phyloP scores from a whole-genome alignment of 2,329 filamentous ascomycete genomes.

The Metarhizium humberi region DNA sequence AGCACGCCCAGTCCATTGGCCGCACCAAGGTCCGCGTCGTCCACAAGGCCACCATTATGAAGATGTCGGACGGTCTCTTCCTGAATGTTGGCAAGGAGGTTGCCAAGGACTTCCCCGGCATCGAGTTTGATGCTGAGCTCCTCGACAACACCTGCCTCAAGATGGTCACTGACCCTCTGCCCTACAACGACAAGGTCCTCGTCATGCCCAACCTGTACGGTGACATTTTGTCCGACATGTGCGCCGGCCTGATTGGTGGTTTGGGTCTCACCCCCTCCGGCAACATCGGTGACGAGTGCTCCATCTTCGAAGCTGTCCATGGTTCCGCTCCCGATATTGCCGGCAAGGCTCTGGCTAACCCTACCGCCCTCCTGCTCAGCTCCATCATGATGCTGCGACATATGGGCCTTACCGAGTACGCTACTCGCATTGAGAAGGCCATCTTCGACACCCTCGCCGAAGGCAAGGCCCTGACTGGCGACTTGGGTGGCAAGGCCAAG shows the following conservation, averaged over 20 bases:
- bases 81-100: constrained; percentile 77
- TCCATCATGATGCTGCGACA: constrained; percentile 99
- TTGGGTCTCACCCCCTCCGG: constrained; percentile 94
- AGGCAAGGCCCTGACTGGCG: constrained; percentile 92
- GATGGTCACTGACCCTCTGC: constrained; percentile 91
- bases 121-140: constrained; percentile 96
- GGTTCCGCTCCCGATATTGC: constrained; percentile 95
- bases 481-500: constrained; percentile 93
- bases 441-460: constrained; percentile 93
- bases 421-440: constrained; percentile 81
- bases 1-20: constrained; percentile 88
- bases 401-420: constrained; percentile 84
- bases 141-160: constrained; percentile 99
- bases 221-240: constrained; percentile 99
- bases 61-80: constrained; percentile 99
- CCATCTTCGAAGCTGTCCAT: constrained; percentile 99
- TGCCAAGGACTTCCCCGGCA: constrained; percentile 87
- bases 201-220: constrained; percentile 98
- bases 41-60: constrained; percentile 99
- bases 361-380: constrained; percentile 86
- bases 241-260: constrained; percentile 94
- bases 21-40: constrained; percentile 95
- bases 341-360: constrained; percentile 93
- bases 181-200: constrained; percentile 98
- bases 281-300: constrained; percentile 98